These are phyloP conservation scores for Apophysomyces sp. DNA, from an alignment of 371 early-diverging fungal species.

Conservation along the genomic window DNA sequence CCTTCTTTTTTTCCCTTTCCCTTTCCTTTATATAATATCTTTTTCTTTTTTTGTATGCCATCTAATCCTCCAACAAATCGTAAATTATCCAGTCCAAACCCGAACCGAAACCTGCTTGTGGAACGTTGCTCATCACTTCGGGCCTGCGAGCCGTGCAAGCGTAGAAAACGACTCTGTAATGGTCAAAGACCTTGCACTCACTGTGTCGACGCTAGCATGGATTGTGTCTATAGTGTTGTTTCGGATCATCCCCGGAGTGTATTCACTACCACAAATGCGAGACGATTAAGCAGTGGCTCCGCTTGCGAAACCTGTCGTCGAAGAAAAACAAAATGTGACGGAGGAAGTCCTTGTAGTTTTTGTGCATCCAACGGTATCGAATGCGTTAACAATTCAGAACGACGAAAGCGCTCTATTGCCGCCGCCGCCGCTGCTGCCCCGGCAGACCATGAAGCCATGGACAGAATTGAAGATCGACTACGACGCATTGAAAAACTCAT, in stretches of 20 bases:
- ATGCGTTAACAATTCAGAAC: slow-evolving; percentile 48
- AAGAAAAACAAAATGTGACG: slow-evolving; percentile 56
- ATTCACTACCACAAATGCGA: slow-evolving; percentile 33
- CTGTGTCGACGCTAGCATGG: slow-evolving; percentile 19
- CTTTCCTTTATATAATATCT: slow-evolving; percentile 1
- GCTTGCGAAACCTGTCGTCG: slow-evolving; percentile 53
- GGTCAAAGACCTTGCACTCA: slow-evolving; percentile 24
- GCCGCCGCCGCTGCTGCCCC: background rate
- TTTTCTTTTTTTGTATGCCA: slow-evolving; percentile 13
- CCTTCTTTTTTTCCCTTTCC: slow-evolving; percentile 4
- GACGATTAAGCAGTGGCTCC: slow-evolving; percentile 48
- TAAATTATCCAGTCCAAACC: slow-evolving; percentile 10
- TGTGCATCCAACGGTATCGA: slow-evolving; percentile 43
- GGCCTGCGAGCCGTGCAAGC: slow-evolving; percentile 26
- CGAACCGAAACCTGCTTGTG: slow-evolving; percentile 18
- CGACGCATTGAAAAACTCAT: slow-evolving; percentile 48
- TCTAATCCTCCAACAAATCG: slow-evolving; percentile 18
- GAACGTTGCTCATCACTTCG: slow-evolving; percentile 24
- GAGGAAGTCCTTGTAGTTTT: slow-evolving; percentile 44
- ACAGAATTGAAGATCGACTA: slow-evolving; percentile 49
- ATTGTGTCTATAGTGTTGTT: slow-evolving; percentile 32
- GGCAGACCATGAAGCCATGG: slow-evolving; percentile 26
- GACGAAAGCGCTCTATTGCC: slow-evolving; percentile 25
- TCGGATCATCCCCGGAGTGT: slow-evolving; percentile 29
- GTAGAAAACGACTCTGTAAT: slow-evolving; percentile 20